These are phyloP conservation scores for Diaporthe batatas DNA, from an alignment of 2,329 filamentous ascomycete genomes.

Conservation along the genomic window DNA sequence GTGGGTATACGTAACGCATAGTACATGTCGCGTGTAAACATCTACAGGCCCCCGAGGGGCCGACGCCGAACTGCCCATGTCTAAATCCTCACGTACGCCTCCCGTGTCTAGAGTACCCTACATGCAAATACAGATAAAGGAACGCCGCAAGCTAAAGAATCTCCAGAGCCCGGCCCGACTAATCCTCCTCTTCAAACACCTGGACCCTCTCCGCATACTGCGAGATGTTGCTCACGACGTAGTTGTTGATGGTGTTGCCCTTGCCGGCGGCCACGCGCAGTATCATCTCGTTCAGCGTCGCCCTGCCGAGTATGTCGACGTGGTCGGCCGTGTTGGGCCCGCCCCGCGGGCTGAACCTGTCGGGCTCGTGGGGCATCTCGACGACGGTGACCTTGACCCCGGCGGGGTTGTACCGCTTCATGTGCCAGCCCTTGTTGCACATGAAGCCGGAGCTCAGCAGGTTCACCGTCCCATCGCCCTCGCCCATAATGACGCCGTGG, in stretches of 20 bases:
- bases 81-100: conserved; percentile 9
- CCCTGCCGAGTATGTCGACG: conserved; percentile 92
- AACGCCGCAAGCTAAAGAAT: neutral
- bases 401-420: conserved; percentile 93
- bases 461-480: conserved; percentile 96
- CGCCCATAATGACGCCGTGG: conserved; percentile 93
- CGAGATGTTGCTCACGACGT: conserved; percentile 82
- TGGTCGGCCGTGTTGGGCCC: conserved; percentile 85
- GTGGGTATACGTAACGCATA: conserved; percentile 35
- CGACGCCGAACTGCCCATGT: neutral
- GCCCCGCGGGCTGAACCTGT: conserved; percentile 86
- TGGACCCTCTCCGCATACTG: conserved; percentile 88
- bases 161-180: neutral
- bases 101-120: neutral
- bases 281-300: conserved; percentile 91
- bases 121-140: neutral
- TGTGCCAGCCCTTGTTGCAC: conserved; percentile 95
- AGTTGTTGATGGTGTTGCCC: conserved; percentile 83
- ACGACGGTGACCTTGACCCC: conserved; percentile 84
- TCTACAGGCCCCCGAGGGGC: neutral
- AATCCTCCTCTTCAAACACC: conserved; percentile 75
- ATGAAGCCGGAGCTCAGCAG: conserved; percentile 94
- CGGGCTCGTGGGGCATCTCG: conserved; percentile 97
- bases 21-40: conserved; percentile 27
- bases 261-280: conserved; percentile 87